Conservation (phyloP, 129 eudicot genomes). For the Centella asiatica region DNA sequence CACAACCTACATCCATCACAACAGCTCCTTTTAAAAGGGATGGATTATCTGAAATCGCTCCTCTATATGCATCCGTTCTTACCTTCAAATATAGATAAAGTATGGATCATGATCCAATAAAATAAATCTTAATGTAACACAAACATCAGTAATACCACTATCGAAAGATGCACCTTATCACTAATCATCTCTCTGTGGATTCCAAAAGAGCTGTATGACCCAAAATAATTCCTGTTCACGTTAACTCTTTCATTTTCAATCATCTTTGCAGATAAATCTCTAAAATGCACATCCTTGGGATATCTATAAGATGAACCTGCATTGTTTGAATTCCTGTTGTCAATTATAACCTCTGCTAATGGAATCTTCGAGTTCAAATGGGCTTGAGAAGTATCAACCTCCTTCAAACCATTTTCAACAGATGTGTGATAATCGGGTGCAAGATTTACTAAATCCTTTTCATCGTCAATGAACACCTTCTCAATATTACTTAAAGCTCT, state of each 20-base stretch:
- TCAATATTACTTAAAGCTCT: conserved; percentile 20
- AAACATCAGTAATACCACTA: not conserved
- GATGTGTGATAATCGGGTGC: conserved; percentile 14
- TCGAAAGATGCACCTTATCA: conserved; percentile 56
- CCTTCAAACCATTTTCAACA: conserved; percentile 25
- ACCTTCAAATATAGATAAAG: conserved; percentile 38
- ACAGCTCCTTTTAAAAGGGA: conserved; percentile 63
- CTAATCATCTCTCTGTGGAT: conserved; percentile 94
- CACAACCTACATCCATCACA: conserved; percentile 97
- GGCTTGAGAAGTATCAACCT: conserved; percentile 17
- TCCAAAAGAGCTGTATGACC: conserved; percentile 72
- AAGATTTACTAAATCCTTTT: conserved; percentile 12
- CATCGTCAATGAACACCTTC: conserved; percentile 26
- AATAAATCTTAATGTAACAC: not conserved
- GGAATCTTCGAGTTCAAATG: conserved; percentile 10
- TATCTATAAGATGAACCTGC: conserved; percentile 13
- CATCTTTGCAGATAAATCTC: conserved; percentile 16
- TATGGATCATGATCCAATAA: not conserved
- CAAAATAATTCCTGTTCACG: conserved; percentile 72
- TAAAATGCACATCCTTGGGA: conserved; percentile 5
- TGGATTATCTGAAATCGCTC: conserved; percentile 73
- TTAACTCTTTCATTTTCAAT: conserved; percentile 31
- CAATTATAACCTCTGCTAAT: not conserved
- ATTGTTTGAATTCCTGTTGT: conserved; percentile 8
- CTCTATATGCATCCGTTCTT: conserved; percentile 78